A percentile compares a stretch with the other conserved stretches of the same genome.
Evolutionary conservation across 345 rosid genomes (phyloP).

Genomic region (Populus deltoides): DNA sequence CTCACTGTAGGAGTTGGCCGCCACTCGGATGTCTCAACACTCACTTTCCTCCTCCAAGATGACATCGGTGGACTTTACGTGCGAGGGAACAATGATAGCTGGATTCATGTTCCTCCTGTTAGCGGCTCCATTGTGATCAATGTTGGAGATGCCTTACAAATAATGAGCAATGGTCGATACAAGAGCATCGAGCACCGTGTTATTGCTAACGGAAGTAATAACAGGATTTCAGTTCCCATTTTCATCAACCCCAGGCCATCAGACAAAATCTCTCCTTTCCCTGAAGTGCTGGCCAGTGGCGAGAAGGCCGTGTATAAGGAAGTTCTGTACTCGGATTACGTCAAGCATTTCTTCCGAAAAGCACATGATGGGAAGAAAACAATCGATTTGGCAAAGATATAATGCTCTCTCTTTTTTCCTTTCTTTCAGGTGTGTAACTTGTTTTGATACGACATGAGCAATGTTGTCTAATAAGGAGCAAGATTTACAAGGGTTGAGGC

Average conservation of each 20-base stretch:
- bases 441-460: background rate
- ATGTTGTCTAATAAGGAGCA: background rate
- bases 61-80: slow-evolving; percentile 46
- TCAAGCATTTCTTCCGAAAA: slow-evolving; percentile 14
- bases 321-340: slow-evolving; percentile 16
- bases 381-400: background rate
- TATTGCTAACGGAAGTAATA: slow-evolving; percentile 9
- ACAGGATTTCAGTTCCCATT: slow-evolving; percentile 27
- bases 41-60: slow-evolving; percentile 43
- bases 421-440: background rate
- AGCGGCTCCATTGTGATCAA: slow-evolving; percentile 22
- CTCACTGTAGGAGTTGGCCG: slow-evolving; percentile 41
- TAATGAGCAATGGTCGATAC: slow-evolving; percentile 30
- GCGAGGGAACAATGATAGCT: slow-evolving; percentile 27
- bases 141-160: slow-evolving; percentile 28
- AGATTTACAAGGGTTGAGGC: background rate
- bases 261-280: slow-evolving; percentile 15
- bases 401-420: background rate
- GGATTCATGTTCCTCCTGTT: slow-evolving; percentile 28
- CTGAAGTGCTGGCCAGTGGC: slow-evolving; percentile 21
- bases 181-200: slow-evolving; percentile 26
- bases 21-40: slow-evolving; percentile 39
- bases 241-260: slow-evolving; percentile 23
- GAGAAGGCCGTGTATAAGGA: slow-evolving; percentile 14
- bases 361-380: slow-evolving; percentile 18